Conservation (phyloP, 2,329 filamentous ascomycete genomes). For the Penicillium sp. region DNA sequence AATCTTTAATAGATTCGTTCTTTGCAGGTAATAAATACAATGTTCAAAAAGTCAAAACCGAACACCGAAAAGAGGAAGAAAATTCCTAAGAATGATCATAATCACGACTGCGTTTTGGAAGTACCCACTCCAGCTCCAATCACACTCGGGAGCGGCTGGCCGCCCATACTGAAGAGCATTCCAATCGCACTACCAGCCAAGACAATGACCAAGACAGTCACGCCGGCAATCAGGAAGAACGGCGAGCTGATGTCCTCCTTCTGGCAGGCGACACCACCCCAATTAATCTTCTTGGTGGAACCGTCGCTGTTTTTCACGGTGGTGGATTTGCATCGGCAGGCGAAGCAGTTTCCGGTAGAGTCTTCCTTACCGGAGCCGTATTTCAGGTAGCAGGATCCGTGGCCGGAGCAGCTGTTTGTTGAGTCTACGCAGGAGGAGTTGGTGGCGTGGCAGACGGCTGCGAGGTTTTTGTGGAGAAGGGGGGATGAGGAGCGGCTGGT, state of each 20-base stretch:
- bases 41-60: no score
- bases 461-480: conserved; percentile 50
- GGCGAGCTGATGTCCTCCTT: conserved; percentile 88
- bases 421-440: conserved; percentile 68
- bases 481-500: background rate
- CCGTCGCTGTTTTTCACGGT: conserved; percentile 50
- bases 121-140: conserved; percentile 92
- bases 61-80: no score
- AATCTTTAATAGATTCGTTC: no score
- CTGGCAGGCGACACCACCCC: conserved; percentile 85
- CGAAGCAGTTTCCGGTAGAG: conserved; percentile 67
- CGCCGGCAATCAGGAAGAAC: conserved; percentile 84
- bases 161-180: conserved; percentile 80
- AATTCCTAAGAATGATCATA: no score
- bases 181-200: conserved; percentile 73
- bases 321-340: conserved; percentile 73
- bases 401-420: conserved; percentile 81
- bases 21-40: no score
- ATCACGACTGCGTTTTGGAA: conserved; percentile 49
- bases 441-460: conserved; percentile 76
- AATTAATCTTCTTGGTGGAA: conserved; percentile 68
- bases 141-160: conserved; percentile 87
- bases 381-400: conserved; percentile 75
- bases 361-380: conserved; percentile 51
- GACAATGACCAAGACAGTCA: conserved; percentile 71